A percentile compares a stretch with the other conserved stretches of the same genome.
phyloP scores from a whole-genome alignment of 139 green algal species.

The Coelastrella sp. region DNA sequence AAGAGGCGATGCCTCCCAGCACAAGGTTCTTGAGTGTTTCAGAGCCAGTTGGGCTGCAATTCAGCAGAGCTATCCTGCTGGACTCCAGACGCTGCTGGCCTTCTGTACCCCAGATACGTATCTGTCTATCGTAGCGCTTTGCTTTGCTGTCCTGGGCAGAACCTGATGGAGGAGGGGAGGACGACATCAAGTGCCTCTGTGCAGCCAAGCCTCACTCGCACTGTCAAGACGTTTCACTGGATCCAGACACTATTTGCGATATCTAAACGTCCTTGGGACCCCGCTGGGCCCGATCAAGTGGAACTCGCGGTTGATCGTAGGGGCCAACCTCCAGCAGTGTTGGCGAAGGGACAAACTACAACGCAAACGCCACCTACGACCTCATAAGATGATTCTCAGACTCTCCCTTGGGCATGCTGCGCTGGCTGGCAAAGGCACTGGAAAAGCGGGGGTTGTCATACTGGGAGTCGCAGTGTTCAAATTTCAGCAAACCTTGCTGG shows the following conservation, averaged over 20 bases:
- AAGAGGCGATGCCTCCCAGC: constrained; percentile 93
- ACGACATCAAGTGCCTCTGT: neutral
- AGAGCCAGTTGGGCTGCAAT: constrained; percentile 79
- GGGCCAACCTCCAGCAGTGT: neutral
- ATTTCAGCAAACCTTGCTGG: neutral
- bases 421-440: too few relatives aligned
- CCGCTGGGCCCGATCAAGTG: too few relatives aligned
- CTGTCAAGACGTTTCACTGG: neutral
- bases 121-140: constrained; percentile 90
- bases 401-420: too few relatives aligned
- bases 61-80: constrained; percentile 80
- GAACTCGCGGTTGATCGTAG: neutral
- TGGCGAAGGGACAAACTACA: too few relatives aligned
- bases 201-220: neutral
- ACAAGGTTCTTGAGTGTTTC: constrained; percentile 99
- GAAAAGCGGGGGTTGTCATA: neutral
- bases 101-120: constrained; percentile 92
- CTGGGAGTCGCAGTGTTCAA: neutral
- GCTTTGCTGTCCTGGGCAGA: constrained; percentile 19
- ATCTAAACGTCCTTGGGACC: neutral
- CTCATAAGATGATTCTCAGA: too few relatives aligned
- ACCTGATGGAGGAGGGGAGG: neutral
- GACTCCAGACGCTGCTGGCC: constrained; percentile 84
- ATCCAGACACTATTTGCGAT: neutral
- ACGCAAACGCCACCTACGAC: too few relatives aligned